Evolutionary conservation across 805 yeast species (phyloP), one percentile per base, ranked within the genome.

Genomic region (Ogataea nonfermentans): DNA sequence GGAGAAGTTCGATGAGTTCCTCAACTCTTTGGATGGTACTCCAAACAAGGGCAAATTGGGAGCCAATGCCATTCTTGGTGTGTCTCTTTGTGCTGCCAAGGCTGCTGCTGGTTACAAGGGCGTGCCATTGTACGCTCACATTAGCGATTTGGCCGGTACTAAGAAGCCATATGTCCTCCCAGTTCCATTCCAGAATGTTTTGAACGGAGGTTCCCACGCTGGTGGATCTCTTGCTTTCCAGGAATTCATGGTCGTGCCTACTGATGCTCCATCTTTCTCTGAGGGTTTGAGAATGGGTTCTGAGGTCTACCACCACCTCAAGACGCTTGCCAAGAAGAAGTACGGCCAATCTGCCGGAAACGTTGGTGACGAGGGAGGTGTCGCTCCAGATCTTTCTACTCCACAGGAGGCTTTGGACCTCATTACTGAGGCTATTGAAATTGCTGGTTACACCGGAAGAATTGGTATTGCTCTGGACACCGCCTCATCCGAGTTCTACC

Each of bases 341-440:
- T 93, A 91, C 84, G 99, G 99, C 67, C 84, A 87, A 66, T 83
- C 95, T 51, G 99, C 99, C 63, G 98, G 96, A 75, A 91, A 91
- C 77, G 99, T 91, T 67, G 99, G 99, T 81, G 99, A 91, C 73
- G 99, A 91, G 80, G 99, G 99, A 84, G 99, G 99, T 82, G 96
- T 91, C 77, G 99, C 99, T 62, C 99, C 99, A 72, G 87, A 89
- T 72, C 82, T 93, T 57, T 78, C 84, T 56, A 79, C 96, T 59
- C 91, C 99, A 66, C 86, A 80, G 71, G 98, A 91, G 81, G 99
- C 98, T 60, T 77, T 91, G 56, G 97, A 93, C 76, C 82, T 91
- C 70, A 88, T 91, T 69, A 77, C 79, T 58, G 83, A 71, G 55
- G 88, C 99, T 65, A 91, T 93, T 68, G 86, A 81, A 67, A 70